Evolutionary conservation across 805 yeast species (phyloP), one percentile per base, ranked within the genome.

Genomic region (Candida odintsovae): DNA sequence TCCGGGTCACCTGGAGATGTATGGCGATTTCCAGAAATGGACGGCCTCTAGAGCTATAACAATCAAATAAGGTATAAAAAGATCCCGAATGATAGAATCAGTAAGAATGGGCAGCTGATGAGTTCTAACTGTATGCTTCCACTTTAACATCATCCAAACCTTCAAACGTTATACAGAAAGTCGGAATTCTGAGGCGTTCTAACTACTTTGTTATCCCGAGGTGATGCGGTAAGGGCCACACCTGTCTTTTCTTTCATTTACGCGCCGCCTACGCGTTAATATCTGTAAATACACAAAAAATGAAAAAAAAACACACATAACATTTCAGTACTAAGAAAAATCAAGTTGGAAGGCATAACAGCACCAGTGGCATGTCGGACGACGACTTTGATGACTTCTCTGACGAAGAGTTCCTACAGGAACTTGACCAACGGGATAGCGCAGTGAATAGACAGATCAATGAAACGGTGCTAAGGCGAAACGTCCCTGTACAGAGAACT

Each of bases 401-500:
- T 33, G 67, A 63, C 23, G 65, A 66, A 37, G 61, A 63, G 16
- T 53, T 52, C 28, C 18, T 59, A n/a, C 50, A 52, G 20, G 49
- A 48, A 15, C 50, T 49, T 18, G 49, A 66, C 22, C 57, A 58
- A 29, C 58, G 59, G 26, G 54, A 59, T 9, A 38, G 38, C 23
- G 63, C 61, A 11, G 64, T 69, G 12, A 66, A 68, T 46, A 59
- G 64, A 44, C 54, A 48, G 10, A 63, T 68, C 6, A 44, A 49
- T 12, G 68, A 67, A 50, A 60, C 64, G 2, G 48, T 61, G 23
- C 53, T 61, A 19, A 50, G 64, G 48, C 63, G 58, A 23, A 43
- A 58, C 2, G 45, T 58, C 7, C 66, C 65, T 11, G 69, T 62
- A 2, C 74, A 70, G 47, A 57, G 68, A 41, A 65, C 70, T 16